phyloP scores from a whole-genome alignment of 768 basidiomycete species.

The Lactarius deliciosus region DNA sequence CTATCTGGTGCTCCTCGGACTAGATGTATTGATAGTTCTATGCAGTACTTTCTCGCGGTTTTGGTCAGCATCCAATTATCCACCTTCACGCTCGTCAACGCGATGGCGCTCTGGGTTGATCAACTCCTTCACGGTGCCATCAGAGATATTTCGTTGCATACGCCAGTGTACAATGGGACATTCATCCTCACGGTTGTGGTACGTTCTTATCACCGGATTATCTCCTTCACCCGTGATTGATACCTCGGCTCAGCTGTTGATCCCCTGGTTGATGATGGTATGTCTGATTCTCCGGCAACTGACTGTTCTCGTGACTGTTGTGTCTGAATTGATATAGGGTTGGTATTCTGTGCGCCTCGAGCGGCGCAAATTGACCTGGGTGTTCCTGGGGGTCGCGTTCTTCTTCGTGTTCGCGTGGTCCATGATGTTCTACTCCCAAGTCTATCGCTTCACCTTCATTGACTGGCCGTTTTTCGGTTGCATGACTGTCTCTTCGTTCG shows the following conservation, averaged over 20 bases:
- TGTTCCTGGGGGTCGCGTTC: conserved; percentile 46
- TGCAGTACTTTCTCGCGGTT: conserved; percentile 55
- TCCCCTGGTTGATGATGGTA: conserved; percentile 57
- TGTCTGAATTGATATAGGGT: conserved; percentile 38
- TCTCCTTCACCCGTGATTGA: not conserved
- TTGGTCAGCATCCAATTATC: conserved; percentile 55
- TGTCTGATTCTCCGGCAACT: conserved; percentile 12
- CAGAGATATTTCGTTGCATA: conserved; percentile 42
- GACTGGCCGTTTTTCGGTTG: conserved; percentile 53
- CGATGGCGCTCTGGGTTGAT: conserved; percentile 57
- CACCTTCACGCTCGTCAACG: conserved; percentile 49
- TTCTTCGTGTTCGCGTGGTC: conserved; percentile 35
- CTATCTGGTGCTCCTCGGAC: conserved; percentile 20
- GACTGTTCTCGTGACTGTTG: not conserved
- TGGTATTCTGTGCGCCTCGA: conserved; percentile 55
- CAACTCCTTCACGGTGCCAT: conserved; percentile 51
- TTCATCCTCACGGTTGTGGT: conserved; percentile 49
- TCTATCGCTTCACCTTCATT: conserved; percentile 36
- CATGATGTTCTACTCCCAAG: conserved; percentile 34
- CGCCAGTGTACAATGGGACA: conserved; percentile 43
- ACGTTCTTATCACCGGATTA: conserved; percentile 29
- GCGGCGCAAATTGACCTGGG: conserved; percentile 41
- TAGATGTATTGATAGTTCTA: not conserved
- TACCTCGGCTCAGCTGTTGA: conserved; percentile 38
- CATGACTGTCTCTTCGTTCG: conserved; percentile 45